These are phyloP conservation scores for Schizophyllum commune DNA, from an alignment of 1,284 basidiomycete species.

Conservation along the genomic window DNA sequence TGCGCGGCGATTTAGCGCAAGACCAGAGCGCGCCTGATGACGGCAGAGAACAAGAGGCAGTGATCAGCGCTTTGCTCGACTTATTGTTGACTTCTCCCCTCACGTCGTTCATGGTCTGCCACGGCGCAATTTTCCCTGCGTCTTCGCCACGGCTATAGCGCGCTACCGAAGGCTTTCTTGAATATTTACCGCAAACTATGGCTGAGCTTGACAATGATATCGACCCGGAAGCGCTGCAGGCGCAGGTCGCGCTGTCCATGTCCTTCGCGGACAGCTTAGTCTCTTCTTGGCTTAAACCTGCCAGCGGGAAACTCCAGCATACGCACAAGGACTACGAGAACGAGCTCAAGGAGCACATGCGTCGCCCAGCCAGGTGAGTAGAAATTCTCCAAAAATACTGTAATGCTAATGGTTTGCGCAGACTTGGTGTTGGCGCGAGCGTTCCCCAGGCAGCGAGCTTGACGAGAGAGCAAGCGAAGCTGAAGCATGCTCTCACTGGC, in stretches of 20 bases:
- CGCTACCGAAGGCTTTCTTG: not conserved
- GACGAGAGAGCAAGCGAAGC: slow-evolving; percentile 40
- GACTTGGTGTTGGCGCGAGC: slow-evolving; percentile 63
- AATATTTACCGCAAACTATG: not conserved
- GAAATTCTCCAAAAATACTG: not conserved
- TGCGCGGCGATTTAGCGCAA: no score
- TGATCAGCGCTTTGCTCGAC: not conserved
- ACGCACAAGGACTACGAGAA: slow-evolving; percentile 36
- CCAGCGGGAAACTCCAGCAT: slow-evolving; percentile 23
- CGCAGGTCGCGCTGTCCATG: slow-evolving; percentile 72
- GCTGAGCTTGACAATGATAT: slow-evolving; percentile 34
- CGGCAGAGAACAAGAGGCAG: not conserved
- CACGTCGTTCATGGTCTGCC: not conserved
- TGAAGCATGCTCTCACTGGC: slow-evolving; percentile 48
- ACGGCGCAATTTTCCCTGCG: not conserved
- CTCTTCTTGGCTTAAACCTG: slow-evolving; percentile 63
- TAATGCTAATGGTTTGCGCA: slow-evolving; percentile 20
- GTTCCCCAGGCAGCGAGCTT: slow-evolving; percentile 37
- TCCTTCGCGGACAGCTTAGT: slow-evolving; percentile 63
- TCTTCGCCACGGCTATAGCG: not conserved
- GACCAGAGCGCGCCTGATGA: not conserved
- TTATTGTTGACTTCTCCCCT: no score
- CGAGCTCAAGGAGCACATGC: slow-evolving; percentile 58
- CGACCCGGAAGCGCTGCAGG: slow-evolving; percentile 59
- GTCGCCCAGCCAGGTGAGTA: slow-evolving; percentile 56